These are phyloP conservation scores for Alternaria sp. DNA, from an alignment of 2,329 filamentous ascomycete species.

Conservation along the genomic window DNA sequence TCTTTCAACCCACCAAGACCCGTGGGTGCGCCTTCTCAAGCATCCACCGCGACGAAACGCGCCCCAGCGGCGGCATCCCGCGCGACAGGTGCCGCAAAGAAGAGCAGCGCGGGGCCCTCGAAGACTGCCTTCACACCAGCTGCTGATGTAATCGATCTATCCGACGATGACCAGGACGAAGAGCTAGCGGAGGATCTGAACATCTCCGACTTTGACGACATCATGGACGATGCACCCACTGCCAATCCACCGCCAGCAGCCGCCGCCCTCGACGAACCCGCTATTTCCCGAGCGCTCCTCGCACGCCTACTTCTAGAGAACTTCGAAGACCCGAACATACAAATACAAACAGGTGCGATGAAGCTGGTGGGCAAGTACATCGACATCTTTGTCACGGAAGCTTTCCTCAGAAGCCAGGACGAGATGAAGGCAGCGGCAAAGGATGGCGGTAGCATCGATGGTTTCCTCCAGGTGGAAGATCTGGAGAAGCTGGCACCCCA, in stretches of 20 bases:
- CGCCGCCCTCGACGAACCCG: constrained; percentile 26
- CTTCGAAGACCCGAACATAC: constrained; percentile 63
- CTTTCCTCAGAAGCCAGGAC: constrained; percentile 77
- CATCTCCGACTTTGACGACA: constrained; percentile 37
- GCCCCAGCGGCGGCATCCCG: constrained; percentile 16
- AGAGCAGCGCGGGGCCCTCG: constrained; percentile 20
- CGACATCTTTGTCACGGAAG: constrained; percentile 89
- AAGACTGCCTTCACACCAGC: constrained; percentile 28
- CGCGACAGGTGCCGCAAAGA: constrained; percentile 20
- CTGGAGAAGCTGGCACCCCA: constrained; percentile 87
- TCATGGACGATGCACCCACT: constrained; percentile 36
- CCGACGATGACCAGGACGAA: constrained; percentile 39
- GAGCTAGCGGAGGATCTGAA: constrained; percentile 22
- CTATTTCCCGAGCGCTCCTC: constrained; percentile 76
- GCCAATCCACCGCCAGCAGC: constrained; percentile 14
- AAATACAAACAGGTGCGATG: constrained; percentile 57
- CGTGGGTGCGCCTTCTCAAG: constrained; percentile 33
- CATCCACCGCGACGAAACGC: constrained; percentile 29
- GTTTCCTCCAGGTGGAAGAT: constrained; percentile 85
- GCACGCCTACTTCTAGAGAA: constrained; percentile 79
- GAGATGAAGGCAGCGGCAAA: constrained; percentile 64
- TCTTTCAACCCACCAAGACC: constrained; percentile 48
- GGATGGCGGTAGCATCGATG: constrained; percentile 51
- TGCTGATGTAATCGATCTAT: constrained; percentile 36
- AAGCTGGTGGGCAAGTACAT: constrained; percentile 81